Conservation (phyloP, 345 rosid genomes). For the Garcia nutans region DNA sequence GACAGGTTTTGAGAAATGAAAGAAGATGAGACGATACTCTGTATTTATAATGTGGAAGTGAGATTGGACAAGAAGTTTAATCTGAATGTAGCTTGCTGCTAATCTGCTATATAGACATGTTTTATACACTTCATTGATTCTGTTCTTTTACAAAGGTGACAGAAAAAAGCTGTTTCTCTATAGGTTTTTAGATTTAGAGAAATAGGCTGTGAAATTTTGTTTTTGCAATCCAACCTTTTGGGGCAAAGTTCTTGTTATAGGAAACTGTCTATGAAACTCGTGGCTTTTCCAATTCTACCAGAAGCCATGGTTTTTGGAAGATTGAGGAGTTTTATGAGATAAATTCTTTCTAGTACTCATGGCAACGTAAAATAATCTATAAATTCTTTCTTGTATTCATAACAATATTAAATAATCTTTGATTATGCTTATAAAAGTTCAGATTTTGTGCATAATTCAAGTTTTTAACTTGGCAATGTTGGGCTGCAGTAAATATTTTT, state of each 20-base stretch:
- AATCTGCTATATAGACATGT: neutral
- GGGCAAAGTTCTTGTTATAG: no score
- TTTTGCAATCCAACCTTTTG: neutral
- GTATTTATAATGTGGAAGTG: neutral
- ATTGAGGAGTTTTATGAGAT: no score
- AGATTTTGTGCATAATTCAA: neutral
- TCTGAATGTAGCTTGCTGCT: no score
- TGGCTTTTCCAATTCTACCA: no score
- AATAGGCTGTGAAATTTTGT: neutral
- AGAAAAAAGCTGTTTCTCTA: slow-evolving; percentile 2
- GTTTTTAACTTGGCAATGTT: neutral
- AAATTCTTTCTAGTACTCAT: no score
- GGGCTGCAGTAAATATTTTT: no score
- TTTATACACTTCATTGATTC: neutral
- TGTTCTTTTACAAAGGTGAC: neutral
- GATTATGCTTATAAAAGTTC: no score
- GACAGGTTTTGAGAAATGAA: neutral
- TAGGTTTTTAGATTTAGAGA: slow-evolving; percentile 4
- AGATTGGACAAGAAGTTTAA: neutral
- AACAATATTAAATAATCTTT: no score
- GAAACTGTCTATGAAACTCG: neutral
- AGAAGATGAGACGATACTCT: neutral
- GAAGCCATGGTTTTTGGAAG: neutral
- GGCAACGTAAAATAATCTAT: no score
- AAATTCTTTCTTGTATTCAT: no score